phyloP scores from a whole-genome alignment of 495 filamentous ascomycete species.

The Rhizodiscina lignyota region DNA sequence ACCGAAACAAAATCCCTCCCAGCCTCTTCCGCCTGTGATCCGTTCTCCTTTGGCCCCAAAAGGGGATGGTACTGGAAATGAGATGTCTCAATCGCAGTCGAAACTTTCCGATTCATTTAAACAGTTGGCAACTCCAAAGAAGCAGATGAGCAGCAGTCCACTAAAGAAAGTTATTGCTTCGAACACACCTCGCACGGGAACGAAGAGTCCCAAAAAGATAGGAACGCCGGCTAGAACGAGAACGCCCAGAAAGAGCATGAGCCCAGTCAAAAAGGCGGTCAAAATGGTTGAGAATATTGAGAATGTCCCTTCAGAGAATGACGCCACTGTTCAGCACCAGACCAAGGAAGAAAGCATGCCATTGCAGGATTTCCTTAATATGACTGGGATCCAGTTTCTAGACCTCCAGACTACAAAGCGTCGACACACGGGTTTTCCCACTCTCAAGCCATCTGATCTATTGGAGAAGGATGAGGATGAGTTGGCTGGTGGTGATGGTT shows the following conservation, averaged over 20 bases:
- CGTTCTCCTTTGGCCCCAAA: no score
- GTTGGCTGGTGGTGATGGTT: conserved; percentile 14
- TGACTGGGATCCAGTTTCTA: conserved; percentile 96
- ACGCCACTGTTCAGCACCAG: not conserved
- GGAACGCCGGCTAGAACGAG: conserved; percentile 5
- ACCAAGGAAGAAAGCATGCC: conserved; percentile 50
- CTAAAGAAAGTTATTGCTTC: conserved; percentile 16
- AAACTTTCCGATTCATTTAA: conserved; percentile 18
- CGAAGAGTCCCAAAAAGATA: conserved; percentile 8
- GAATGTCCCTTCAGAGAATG: not conserved
- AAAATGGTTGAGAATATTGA: not conserved
- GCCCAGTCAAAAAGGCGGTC: conserved; percentile 2
- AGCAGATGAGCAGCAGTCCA: conserved; percentile 8
- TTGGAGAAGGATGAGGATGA: conserved; percentile 20
- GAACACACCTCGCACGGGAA: conserved; percentile 13
- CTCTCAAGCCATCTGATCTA: conserved; percentile 23
- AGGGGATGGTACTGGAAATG: no score
- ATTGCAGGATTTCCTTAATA: conserved; percentile 80
- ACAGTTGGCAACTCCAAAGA: conserved; percentile 22
- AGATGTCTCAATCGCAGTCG: no score
- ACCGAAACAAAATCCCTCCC: no score
- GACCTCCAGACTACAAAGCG: conserved; percentile 85
- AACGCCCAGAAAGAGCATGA: conserved; percentile 10
- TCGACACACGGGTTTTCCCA: conserved; percentile 53
- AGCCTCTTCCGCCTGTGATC: no score